phyloP scores from a whole-genome alignment of 1,284 basidiomycete genomes.

The Puccinia sorghi region DNA sequence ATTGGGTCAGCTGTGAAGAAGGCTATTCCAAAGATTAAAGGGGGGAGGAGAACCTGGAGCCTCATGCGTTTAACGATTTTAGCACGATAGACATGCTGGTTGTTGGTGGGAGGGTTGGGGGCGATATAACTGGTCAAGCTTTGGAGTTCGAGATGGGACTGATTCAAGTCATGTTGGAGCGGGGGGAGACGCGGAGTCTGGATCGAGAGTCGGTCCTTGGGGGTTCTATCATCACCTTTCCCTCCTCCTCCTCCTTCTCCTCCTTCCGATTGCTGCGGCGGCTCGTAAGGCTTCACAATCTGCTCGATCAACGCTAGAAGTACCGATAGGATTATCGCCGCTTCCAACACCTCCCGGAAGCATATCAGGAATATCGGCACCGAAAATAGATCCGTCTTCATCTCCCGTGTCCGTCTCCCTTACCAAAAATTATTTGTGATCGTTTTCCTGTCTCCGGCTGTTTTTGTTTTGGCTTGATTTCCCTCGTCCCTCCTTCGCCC shows the following conservation, averaged over 20 bases:
- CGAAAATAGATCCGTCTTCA: conserved; percentile 37
- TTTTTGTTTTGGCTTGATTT: too few relatives aligned
- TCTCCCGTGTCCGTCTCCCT: not conserved
- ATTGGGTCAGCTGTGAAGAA: not conserved
- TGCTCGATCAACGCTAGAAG: conserved; percentile 81
- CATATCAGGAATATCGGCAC: conserved; percentile 71
- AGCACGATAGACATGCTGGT: not conserved
- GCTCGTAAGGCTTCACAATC: conserved; percentile 59
- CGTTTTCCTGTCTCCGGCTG: not conserved
- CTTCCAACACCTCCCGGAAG: conserved; percentile 84
- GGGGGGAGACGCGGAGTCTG: conserved; percentile 49
- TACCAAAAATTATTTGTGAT: not conserved
- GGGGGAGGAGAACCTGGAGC: conserved; percentile 23
- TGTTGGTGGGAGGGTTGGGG: not conserved
- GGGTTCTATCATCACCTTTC: too few relatives aligned
- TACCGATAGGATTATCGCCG: conserved; percentile 82
- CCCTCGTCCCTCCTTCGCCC: too few relatives aligned
- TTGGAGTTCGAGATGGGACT: conserved; percentile 21
- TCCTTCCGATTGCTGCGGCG: too few relatives aligned
- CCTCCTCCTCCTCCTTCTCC: too few relatives aligned
- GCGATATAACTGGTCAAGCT: conserved; percentile 25
- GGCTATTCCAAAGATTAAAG: not conserved
- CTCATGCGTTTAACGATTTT: conserved; percentile 45
- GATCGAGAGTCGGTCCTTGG: conserved; percentile 36
- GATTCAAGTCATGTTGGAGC: conserved; percentile 17